A percentile compares a stretch with the other conserved stretches of the same genome.
phyloP scores from a whole-genome alignment of 257 asterid genomes.

The Petunia axillaris region DNA sequence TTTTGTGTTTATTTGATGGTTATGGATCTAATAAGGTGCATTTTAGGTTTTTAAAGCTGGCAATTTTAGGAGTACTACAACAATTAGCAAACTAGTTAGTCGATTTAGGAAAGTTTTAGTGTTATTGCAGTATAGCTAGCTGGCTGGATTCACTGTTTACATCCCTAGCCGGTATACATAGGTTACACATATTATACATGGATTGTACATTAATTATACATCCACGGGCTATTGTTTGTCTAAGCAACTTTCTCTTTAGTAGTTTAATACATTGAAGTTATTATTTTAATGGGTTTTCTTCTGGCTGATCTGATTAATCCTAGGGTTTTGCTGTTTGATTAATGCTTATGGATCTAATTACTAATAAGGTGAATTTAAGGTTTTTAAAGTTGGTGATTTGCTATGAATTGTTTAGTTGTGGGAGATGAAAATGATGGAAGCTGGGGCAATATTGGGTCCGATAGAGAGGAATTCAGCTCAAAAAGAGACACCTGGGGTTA shows the following conservation, averaged over 20 bases:
- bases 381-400: conserved; percentile 26
- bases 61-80: background rate
- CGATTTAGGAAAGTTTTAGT: too few relatives aligned
- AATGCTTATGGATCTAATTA: conserved; percentile 33
- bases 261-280: background rate
- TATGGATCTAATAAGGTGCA: conserved; percentile 35
- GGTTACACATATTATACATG: too few relatives aligned
- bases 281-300: conserved; percentile 15
- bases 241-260: too few relatives aligned
- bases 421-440: conserved; percentile 93
- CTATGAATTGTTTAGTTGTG: conserved; percentile 56
- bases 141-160: too few relatives aligned
- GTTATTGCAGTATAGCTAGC: too few relatives aligned
- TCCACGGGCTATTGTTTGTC: too few relatives aligned
- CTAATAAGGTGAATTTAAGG: conserved; percentile 33
- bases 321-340: conserved; percentile 25
- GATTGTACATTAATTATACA: too few relatives aligned
- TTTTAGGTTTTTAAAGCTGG: conserved; percentile 9
- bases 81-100: too few relatives aligned
- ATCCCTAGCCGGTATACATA: too few relatives aligned
- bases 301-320: conserved; percentile 26
- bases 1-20: conserved; percentile 2
- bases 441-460: conserved; percentile 85
- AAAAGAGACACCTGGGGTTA: conserved; percentile 57
- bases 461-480: conserved; percentile 71